Percentiles rank a stretch among this genome's conserved stretches.
Evolutionary conservation across 1,284 basidiomycete species (phyloP).

Genomic region (Blastosporella zonata): DNA sequence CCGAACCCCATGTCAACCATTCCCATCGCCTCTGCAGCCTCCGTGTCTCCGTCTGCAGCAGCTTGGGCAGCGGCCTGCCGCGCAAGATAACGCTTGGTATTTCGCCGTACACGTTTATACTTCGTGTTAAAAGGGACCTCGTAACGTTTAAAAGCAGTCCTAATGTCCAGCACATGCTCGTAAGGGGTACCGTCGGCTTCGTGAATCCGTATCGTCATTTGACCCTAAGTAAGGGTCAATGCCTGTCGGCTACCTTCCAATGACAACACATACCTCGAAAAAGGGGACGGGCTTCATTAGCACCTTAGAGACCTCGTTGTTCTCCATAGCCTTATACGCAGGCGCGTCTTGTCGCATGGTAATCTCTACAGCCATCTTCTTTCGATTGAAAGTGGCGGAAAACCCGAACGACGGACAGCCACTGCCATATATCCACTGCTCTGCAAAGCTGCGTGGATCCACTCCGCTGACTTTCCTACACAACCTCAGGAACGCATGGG

Average conservation of each 20-base stretch:
- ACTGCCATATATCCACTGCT: constrained; percentile 98
- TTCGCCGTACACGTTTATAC: constrained; percentile 94
- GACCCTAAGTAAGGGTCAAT: constrained; percentile 54
- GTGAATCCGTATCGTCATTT: constrained; percentile 98
- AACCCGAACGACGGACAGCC: constrained; percentile 93
- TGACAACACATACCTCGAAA: constrained; percentile 64
- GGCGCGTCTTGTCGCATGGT: constrained; percentile 88
- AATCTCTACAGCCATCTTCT: constrained; percentile 98
- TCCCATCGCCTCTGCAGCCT: constrained; percentile 91
- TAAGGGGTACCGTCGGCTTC: constrained; percentile 99
- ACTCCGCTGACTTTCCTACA: constrained; percentile 94
- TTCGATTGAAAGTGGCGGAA: constrained; percentile 91
- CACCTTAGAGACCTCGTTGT: constrained; percentile 64
- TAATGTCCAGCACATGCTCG: constrained; percentile 95
- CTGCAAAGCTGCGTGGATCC: constrained; percentile 87
- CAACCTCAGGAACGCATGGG: constrained; percentile 86
- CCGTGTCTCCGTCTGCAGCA: constrained; percentile 85
- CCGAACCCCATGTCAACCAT: constrained; percentile 96
- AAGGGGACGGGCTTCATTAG: constrained; percentile 81
- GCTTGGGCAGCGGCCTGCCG: constrained; percentile 92
- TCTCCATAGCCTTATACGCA: constrained; percentile 66
- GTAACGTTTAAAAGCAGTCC: constrained; percentile 83
- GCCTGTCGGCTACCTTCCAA: neutral
- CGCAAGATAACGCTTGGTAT: constrained; percentile 93
- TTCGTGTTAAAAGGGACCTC: constrained; percentile 99